Conservation (phyloP, 257 asterid species). For the Misopates orontium region DNA sequence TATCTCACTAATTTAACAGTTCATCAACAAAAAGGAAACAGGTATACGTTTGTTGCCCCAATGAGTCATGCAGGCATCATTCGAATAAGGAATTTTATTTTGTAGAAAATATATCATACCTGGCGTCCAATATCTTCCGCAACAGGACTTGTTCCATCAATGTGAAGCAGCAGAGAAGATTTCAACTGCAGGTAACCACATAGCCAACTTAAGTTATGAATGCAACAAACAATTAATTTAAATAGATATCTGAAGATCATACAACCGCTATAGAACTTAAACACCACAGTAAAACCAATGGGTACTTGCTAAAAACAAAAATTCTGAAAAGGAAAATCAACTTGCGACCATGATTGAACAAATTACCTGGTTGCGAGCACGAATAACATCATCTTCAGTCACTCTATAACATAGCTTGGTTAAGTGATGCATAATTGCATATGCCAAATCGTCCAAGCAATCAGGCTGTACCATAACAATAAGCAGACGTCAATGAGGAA, state of each 20-base stretch:
- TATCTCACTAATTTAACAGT: neutral
- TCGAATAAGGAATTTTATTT: neutral
- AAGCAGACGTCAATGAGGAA: neutral
- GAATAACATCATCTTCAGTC: slow-evolving; percentile 69
- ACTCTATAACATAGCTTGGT: slow-evolving; percentile 70
- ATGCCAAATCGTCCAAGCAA: slow-evolving; percentile 75
- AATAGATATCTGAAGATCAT: neutral
- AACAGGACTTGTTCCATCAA: slow-evolving; percentile 90
- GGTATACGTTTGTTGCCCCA: neutral
- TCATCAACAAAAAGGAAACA: too few species aligned
- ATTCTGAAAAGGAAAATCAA: neutral
- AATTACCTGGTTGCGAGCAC: slow-evolving; percentile 84
- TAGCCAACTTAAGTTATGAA: slow-evolving; percentile 4
- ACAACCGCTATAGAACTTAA: slow-evolving; percentile 3
- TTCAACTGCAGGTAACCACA: slow-evolving; percentile 62
- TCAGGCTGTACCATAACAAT: slow-evolving; percentile 60
- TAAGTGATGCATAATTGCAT: slow-evolving; percentile 67
- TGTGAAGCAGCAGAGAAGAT: slow-evolving; percentile 84
- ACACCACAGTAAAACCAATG: neutral
- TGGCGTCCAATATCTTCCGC: slow-evolving; percentile 99
- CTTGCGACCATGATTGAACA: too few species aligned
- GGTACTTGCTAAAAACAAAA: slow-evolving; percentile 3
- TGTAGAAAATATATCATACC: slow-evolving; percentile 41
- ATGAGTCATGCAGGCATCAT: neutral
- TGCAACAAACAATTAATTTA: neutral